These are phyloP conservation scores for Pythium folliculosum DNA, from an alignment of 352 stramenopile species.

Conservation along the genomic window DNA sequence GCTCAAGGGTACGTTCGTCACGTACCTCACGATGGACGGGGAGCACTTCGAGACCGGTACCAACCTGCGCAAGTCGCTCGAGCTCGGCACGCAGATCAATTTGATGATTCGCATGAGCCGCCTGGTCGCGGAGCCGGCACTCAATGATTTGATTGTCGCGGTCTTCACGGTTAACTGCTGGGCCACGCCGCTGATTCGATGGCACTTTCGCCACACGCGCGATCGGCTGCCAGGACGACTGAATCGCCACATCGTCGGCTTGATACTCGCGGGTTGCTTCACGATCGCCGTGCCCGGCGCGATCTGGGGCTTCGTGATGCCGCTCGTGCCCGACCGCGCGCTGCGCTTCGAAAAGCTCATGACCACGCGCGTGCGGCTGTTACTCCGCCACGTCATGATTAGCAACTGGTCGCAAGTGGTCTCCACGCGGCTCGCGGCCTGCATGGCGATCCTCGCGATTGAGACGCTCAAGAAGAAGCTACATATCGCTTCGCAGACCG, in stretches of 20 bases:
- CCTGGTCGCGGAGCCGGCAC: not conserved
- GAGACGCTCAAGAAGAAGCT: constrained; percentile 20
- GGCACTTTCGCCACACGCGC: not conserved
- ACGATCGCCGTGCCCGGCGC: constrained; percentile 8
- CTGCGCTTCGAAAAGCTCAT: constrained; percentile 12
- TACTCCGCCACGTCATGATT: constrained; percentile 6
- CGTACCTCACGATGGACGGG: constrained; percentile 20
- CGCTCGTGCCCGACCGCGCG: not conserved
- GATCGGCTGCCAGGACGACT: constrained; percentile 4
- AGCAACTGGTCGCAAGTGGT: constrained; percentile 12
- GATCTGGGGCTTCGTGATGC: constrained; percentile 8
- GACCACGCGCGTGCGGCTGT: constrained; percentile 4
- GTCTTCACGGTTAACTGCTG: constrained; percentile 15
- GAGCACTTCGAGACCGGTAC: constrained; percentile 15
- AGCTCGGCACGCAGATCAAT: constrained; percentile 19
- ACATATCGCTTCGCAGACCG: not conserved
- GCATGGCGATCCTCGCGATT: constrained; percentile 11
- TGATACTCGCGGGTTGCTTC: constrained; percentile 12
- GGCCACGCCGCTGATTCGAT: constrained; percentile 12
- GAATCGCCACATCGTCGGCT: constrained; percentile 3
- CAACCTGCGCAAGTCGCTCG: constrained; percentile 18
- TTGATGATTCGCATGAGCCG: constrained; percentile 14
- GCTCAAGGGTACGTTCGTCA: not conserved
- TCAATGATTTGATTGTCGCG: constrained; percentile 12
- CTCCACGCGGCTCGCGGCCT: constrained; percentile 7